Evolutionary conservation across 2,329 filamentous ascomycete genomes (phyloP), one percentile per base, ranked within the genome.

Genomic region (Colletotrichum cuscutae): DNA sequence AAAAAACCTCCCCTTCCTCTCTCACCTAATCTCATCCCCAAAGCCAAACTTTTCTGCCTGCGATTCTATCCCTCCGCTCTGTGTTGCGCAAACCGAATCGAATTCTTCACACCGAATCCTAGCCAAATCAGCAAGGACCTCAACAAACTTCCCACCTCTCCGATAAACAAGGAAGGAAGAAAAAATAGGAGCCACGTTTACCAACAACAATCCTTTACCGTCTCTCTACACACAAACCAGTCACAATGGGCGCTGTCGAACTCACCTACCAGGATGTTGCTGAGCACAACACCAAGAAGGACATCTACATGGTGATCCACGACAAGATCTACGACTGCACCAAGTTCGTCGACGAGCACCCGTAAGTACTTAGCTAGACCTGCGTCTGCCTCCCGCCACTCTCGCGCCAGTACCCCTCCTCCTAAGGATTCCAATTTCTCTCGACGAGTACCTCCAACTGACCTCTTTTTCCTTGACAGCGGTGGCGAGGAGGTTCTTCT

Each of bases 401-500:
- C 74, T 64, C 64, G 66, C 68, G 61, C 46, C 19, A n/a, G 60
- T 56, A n/a, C 19, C 5, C 5, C n/a, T 15, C 42, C 35, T 30
- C 35, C 26, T 11, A 6, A 2, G 15, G 28, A 24, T 22, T 22
- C 37, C 30, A 13, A 13, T 19, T 32, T 28, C 11, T 46, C 19
- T 46, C 37, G 24, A 30, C 24, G 12, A 19, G 30, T 30, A 56
- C 42, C n/a, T 28, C 12, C 54, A 24, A 42, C 71, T 73, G n/a
- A 73, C 66, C 1, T 28, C 35, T 52, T 13, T 28, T n/a, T 42
- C 4, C 6, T 58, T 68, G 72, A 76, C 81, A 98, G 97, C 79
- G 97, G 97, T 88, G 97, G 97, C 87, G 97, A 99, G 87, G 97
- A 99, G 88, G 97, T 99, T 78, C 88, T 99, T 76, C 93, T 99